Base-by-base conservation (phyloP, 2,329 filamentous ascomycete species). In the Cytospora schulzeri region DNA sequence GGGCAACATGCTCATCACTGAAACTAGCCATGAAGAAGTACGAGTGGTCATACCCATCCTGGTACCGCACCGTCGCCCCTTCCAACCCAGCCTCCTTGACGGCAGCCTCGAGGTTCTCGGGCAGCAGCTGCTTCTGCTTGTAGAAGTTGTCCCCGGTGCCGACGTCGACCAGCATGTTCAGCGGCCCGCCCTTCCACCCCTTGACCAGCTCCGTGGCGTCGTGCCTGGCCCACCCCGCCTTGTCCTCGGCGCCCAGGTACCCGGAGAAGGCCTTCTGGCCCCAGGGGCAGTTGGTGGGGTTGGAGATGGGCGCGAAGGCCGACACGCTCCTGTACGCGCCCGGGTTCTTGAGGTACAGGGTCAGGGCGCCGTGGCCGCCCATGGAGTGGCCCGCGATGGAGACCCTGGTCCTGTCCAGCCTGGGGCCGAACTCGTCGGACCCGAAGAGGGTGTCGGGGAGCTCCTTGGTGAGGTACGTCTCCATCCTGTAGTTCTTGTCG, bases 11-110 rank as follows among this genome's bases (percentile, higher is more conserved):
- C 71, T 98, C 93, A 73, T 91, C 89, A 52, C 90, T 86, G 76
- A 99, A 99, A 19, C 88, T 88, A 41, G 93, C 89, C 82, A 99
- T 96, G 78, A 97, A 97, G 79, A 88, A 99, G 81, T 99, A 99
- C 68, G 92, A 96, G 80, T 99, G 95, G 76, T 99, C 95, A 75
- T 99, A 98, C 67, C 88, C 93, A 79, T 90, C 84, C 75, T 97
- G 94, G 81, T 94, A 95, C 72, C 94, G 86, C 68, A 98, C 79
- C 61, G 86, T 86, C 68, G 97, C 79, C 12, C 90, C 91, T 65
- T 86, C 79, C 60, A 92, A 83, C 24, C 92, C 92, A 29, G 87
- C 85, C 69, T 90, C 88, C 79, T 91, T 88, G 65, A 89, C 92
- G 15, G 91, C 93, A 72, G 87, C 84, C 69, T 90, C 86, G 60